Conservation (phyloP, 306 rosid genomes). For the Abrus precatorius region DNA sequence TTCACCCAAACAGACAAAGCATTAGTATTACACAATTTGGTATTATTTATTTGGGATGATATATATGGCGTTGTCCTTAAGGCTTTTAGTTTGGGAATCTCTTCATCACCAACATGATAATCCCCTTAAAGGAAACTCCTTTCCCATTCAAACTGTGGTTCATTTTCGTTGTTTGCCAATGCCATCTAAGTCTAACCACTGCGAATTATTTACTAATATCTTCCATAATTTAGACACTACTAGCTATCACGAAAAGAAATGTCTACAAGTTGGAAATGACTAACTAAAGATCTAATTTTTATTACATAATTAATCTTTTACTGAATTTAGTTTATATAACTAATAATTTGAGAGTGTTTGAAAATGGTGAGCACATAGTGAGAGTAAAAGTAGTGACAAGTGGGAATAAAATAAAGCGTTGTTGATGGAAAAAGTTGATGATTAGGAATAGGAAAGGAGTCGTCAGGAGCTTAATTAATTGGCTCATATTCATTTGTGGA, state of each 20-base stretch:
- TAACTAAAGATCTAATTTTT: neutral
- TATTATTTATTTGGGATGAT: neutral
- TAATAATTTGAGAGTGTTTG: too few relatives aligned
- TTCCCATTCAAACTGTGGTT: neutral
- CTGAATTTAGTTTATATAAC: too few relatives aligned
- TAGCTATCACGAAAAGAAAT: neutral
- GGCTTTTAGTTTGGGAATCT: neutral
- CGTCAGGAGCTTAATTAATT: neutral
- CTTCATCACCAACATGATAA: neutral
- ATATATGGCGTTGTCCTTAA: neutral
- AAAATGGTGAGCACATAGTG: too few relatives aligned
- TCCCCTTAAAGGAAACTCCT: neutral
- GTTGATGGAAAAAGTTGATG: neutral
- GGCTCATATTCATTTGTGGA: neutral
- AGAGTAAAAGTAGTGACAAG: neutral
- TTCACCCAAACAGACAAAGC: too few relatives aligned
- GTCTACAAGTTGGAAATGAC: neutral
- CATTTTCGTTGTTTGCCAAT: neutral
- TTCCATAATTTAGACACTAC: neutral
- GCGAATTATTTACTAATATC: neutral
- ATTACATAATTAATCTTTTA: too few relatives aligned
- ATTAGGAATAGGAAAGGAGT: neutral
- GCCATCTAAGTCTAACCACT: neutral
- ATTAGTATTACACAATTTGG: neutral
- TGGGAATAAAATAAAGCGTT: neutral